A percentile compares a stretch with the other conserved stretches of the same genome.
Evolutionary conservation across 2,329 filamentous ascomycete genomes (phyloP).

Genomic region (Catunica adiposa): DNA sequence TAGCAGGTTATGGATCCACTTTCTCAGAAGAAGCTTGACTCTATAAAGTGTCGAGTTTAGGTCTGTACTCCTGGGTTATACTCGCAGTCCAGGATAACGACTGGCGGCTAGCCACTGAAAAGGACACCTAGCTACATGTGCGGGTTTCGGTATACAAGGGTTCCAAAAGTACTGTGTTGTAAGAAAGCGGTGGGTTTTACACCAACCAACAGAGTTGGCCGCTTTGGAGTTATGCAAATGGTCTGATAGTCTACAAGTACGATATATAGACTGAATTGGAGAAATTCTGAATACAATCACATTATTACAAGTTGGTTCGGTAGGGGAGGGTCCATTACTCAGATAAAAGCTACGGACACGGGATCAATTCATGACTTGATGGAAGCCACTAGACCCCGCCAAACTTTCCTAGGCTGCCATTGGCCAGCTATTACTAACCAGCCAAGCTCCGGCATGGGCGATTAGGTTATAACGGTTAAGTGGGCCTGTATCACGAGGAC

Average conservation of each 20-base stretch:
- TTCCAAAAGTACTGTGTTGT: neutral
- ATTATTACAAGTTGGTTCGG: no score
- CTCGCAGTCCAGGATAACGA: neutral
- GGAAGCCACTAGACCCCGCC: no score
- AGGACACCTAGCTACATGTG: neutral
- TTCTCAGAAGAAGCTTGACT: neutral
- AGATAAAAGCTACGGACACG: no score
- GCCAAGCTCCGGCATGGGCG: neutral
- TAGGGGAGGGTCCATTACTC: no score
- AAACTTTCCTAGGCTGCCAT: no score
- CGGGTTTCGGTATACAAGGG: neutral
- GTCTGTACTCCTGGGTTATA: neutral
- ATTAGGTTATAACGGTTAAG: neutral
- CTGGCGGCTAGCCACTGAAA: conserved; percentile 5
- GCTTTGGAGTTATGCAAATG: no score
- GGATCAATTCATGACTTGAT: no score
- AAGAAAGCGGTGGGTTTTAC: neutral
- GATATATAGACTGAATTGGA: no score
- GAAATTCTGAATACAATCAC: no score
- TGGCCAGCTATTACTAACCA: neutral
- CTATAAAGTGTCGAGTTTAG: neutral
- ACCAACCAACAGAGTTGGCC: no score
- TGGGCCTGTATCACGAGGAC: neutral
- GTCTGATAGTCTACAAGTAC: no score
- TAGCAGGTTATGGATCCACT: conserved; percentile 9